phyloP scores from a whole-genome alignment of 2,329 filamentous ascomycete species.

The Fusarium sp. region DNA sequence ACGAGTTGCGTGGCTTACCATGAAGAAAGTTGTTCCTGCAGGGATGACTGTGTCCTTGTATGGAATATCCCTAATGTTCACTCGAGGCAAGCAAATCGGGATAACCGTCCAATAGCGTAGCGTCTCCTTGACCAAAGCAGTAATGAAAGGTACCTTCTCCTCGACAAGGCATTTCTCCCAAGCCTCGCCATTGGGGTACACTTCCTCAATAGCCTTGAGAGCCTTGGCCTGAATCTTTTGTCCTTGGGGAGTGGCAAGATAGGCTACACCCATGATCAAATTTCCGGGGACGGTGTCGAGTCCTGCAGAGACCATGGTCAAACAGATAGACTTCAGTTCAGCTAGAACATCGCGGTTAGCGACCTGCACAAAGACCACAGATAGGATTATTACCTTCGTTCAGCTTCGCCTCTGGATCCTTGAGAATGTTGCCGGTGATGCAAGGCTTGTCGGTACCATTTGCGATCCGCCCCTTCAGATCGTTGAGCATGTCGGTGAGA shows the following conservation, averaged over 20 bases:
- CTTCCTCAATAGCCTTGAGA: constrained; percentile 75
- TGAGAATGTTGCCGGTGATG: constrained; percentile 67
- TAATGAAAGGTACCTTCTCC: constrained; percentile 82
- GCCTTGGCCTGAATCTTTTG: constrained; percentile 78
- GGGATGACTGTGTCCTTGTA: constrained; percentile 78
- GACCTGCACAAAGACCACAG: rapidly evolving
- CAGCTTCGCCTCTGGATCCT: constrained; percentile 57
- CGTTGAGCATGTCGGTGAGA: constrained; percentile 75
- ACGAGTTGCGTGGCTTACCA: constrained; percentile 60
- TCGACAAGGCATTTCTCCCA: constrained; percentile 80
- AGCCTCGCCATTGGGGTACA: constrained; percentile 80
- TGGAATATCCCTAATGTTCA: constrained; percentile 77
- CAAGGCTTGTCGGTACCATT: constrained; percentile 57
- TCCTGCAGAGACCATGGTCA: constrained; percentile 85
- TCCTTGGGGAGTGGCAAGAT: constrained; percentile 75
- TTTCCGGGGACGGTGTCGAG: constrained; percentile 86
- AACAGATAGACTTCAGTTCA: constrained; percentile 83
- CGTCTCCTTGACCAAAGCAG: constrained; percentile 82
- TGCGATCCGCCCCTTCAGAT: constrained; percentile 57
- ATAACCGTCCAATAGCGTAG: constrained; percentile 85
- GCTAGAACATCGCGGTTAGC: constrained; percentile 55
- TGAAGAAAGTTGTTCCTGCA: constrained; percentile 82
- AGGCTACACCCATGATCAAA: constrained; percentile 82
- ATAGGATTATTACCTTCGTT: constrained; percentile 47
- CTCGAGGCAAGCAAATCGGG: constrained; percentile 80